Conservation (phyloP, 306 rosid species). For the Vicia villosa region DNA sequence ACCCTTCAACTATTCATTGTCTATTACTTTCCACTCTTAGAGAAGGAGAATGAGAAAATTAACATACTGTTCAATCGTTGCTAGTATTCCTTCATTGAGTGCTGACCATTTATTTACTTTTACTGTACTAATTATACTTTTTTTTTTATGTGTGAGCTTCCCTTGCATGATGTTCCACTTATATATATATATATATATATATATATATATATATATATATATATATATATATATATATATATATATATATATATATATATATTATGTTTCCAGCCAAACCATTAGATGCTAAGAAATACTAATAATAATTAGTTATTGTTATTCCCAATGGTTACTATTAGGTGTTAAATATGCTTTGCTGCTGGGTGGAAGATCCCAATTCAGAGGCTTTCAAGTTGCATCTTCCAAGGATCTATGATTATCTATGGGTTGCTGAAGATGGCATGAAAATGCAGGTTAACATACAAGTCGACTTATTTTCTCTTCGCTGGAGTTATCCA, state of each 20-base stretch:
- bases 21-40: conserved; percentile 30
- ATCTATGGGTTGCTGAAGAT: conserved; percentile 91
- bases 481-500: conserved; percentile 31
- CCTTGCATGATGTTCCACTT: conserved; percentile 25
- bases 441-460: conserved; percentile 96
- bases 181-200: neutral
- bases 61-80: conserved; percentile 2
- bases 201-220: too few species aligned
- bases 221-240: too few species aligned
- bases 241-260: too few species aligned
- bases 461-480: conserved; percentile 36
- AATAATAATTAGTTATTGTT: conserved; percentile 21
- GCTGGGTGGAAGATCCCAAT: conserved; percentile 90
- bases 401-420: conserved; percentile 83
- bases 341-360: conserved; percentile 88
- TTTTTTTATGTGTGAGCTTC: conserved; percentile 28
- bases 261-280: conserved; percentile 2
- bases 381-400: conserved; percentile 89
- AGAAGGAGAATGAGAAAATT: conserved; percentile 23
- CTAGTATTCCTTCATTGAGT: conserved; percentile 11
- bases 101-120: conserved; percentile 25
- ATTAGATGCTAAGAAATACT: conserved; percentile 30
- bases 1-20: conserved; percentile 13
- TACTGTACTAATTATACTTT: neutral
- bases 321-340: conserved; percentile 38